Evolutionary conservation across 768 basidiomycete genomes (phyloP), one percentile per base, ranked within the genome.

Genomic region (Leccinum arenicola): DNA sequence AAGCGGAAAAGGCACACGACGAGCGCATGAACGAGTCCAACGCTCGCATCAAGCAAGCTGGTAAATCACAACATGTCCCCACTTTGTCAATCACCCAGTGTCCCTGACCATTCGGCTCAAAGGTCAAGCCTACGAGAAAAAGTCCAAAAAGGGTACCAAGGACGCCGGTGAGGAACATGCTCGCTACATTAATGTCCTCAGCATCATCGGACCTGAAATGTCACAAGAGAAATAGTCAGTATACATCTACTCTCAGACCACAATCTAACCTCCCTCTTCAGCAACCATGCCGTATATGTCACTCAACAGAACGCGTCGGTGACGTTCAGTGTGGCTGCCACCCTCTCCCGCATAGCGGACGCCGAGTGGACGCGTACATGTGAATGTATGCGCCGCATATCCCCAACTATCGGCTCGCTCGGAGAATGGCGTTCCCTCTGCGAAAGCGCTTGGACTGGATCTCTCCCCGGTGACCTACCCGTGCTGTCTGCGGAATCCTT

Each of bases 81-180:
- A 23, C 23, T 25, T 25, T 25, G 23, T 25, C 23, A 15, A 17
- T 23, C 6, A 31, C 54, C 5, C 14, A 33, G 2, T 52, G 50
- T 52, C 23, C 40, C 61, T 61, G 14, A 69, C 52, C 3, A 12
- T 52, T 38, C 25, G 38, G 0, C 50, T 19, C 29, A 31, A 63
- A 90, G 91, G 89, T 58, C 85, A 85, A 67, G 61, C 70, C 14
- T 92, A 89, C 54, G 90, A 93, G 77, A 89, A 89, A 78, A 92
- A 89, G 68, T 81, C 85, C 29, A 91, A 89, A 79, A 88, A 85
- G 74, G 87, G 82, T 50, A 71, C 84, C 10, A 77, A 77, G 19
- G 88, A 92, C 64, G 84, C 80, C 6, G 75, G 76, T 8, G 90
- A 91, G 31, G 91, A 92, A 65, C 91, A 92, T 68, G 81, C 84